phyloP scores from a whole-genome alignment of 75 land plant genomes.

The Sequoia sempervirens region DNA sequence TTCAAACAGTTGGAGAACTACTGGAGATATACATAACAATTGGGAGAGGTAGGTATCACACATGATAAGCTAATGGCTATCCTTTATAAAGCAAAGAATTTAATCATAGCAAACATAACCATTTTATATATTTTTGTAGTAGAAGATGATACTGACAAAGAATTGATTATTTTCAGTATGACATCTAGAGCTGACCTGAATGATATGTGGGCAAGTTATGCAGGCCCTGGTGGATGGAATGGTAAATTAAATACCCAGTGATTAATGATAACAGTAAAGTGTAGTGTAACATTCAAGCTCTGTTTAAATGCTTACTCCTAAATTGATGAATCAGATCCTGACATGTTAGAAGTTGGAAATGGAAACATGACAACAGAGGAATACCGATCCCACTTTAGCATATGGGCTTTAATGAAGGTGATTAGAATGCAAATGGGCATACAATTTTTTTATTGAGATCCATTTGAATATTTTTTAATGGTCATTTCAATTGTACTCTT shows the following conservation, averaged over 20 bases:
- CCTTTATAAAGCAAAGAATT: neutral
- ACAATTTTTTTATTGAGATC: too few species aligned
- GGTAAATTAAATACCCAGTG: too few species aligned
- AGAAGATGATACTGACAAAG: neutral
- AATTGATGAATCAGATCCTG: too few species aligned
- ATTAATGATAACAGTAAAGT: too few species aligned
- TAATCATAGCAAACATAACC: too few species aligned
- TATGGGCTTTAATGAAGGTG: constrained; percentile 91
- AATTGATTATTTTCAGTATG: constrained; percentile 30
- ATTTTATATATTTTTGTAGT: too few species aligned
- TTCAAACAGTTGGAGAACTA: constrained; percentile 86
- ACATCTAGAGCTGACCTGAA: constrained; percentile 58
- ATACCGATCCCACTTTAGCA: constrained; percentile 80
- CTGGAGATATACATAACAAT: constrained; percentile 66
- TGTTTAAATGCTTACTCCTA: too few species aligned
- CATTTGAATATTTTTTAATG: too few species aligned
- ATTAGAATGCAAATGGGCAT: too few species aligned
- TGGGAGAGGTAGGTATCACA: constrained; percentile 58
- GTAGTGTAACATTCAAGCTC: too few species aligned
- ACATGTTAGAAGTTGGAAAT: constrained; percentile 89
- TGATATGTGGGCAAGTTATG: constrained; percentile 70
- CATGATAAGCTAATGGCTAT: neutral
- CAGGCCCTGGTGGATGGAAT: too few species aligned
- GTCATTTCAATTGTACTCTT: neutral
- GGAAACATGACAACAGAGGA: constrained; percentile 79